A percentile compares a stretch with the other conserved stretches of the same genome.
These are phyloP conservation scores for Zelopaecilomyces penicillatus DNA, from an alignment of 2,329 filamentous ascomycete genomes.

Conservation along the genomic window DNA sequence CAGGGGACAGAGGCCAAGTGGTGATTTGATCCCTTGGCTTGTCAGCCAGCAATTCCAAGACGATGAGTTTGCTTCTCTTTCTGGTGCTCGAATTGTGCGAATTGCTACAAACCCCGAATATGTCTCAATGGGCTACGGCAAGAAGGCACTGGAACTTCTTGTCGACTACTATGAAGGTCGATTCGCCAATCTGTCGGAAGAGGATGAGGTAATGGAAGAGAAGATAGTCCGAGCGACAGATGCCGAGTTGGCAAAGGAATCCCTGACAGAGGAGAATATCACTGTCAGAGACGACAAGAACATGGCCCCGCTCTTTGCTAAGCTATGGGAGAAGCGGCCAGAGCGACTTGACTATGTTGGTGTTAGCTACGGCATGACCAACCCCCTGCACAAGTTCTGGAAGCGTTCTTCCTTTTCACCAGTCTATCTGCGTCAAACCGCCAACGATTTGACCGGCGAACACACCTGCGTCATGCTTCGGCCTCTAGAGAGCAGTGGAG, in stretches of 20 bases:
- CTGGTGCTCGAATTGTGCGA: slow-evolving; percentile 82
- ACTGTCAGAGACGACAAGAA: slow-evolving; percentile 81
- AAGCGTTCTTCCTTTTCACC: slow-evolving; percentile 79
- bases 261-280: slow-evolving; percentile 77
- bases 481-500: slow-evolving; percentile 59
- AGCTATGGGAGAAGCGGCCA: slow-evolving; percentile 73
- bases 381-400: slow-evolving; percentile 90
- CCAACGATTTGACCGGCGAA: slow-evolving; percentile 93
- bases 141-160: slow-evolving; percentile 77
- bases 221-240: slow-evolving; percentile 75
- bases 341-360: slow-evolving; percentile 83
- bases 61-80: slow-evolving; percentile 88
- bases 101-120: slow-evolving; percentile 97
- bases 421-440: slow-evolving; percentile 88
- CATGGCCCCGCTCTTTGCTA: slow-evolving; percentile 90
- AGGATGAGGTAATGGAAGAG: slow-evolving; percentile 46
- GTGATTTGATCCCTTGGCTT: slow-evolving; percentile 94
- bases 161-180: slow-evolving; percentile 92
- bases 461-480: slow-evolving; percentile 97
- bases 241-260: slow-evolving; percentile 66
- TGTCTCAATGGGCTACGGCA: slow-evolving; percentile 84
- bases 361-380: slow-evolving; percentile 88
- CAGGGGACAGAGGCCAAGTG: slow-evolving; percentile 78
- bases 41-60: slow-evolving; percentile 98
- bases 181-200: slow-evolving; percentile 75